phyloP scores from a whole-genome alignment of 2,329 filamentous ascomycete genomes.

The Trichoderma sp. region DNA sequence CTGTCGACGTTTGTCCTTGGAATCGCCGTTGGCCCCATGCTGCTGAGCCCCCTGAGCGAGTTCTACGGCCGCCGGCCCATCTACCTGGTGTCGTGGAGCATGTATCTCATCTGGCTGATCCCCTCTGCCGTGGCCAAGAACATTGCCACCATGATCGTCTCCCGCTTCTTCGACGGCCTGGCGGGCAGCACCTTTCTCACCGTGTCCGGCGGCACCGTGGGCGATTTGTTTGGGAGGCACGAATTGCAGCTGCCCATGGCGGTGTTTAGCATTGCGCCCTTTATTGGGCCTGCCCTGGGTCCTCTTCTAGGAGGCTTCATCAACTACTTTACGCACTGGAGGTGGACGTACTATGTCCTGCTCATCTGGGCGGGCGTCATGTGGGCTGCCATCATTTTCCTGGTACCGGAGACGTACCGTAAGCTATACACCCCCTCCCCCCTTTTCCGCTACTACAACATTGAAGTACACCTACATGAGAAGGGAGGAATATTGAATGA shows the following conservation, averaged over 20 bases:
- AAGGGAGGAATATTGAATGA: background rate
- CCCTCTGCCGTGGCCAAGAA: conserved; percentile 79
- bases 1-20: conserved; percentile 81
- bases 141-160: conserved; percentile 73
- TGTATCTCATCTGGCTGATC: conserved; percentile 77
- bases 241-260: conserved; percentile 80
- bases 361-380: conserved; percentile 75
- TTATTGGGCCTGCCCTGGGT: conserved; percentile 59
- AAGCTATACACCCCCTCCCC: background rate
- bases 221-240: conserved; percentile 68
- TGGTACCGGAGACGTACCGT: conserved; percentile 87
- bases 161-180: conserved; percentile 73
- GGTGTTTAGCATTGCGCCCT: conserved; percentile 66
- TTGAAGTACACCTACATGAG: background rate
- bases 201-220: conserved; percentile 81
- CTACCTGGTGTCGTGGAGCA: conserved; percentile 69
- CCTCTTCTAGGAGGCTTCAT: conserved; percentile 74
- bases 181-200: conserved; percentile 65
- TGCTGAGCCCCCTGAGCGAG: conserved; percentile 63
- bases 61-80: conserved; percentile 82
- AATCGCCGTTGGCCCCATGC: conserved; percentile 59
- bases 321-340: conserved; percentile 70
- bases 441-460: no score
- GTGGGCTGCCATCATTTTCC: conserved; percentile 60
- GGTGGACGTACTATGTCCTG: conserved; percentile 81